Evolutionary conservation across 202 grass and related monocot genomes (phyloP), one percentile per base, ranked within the genome.

Genomic region (Panicum virgatum): DNA sequence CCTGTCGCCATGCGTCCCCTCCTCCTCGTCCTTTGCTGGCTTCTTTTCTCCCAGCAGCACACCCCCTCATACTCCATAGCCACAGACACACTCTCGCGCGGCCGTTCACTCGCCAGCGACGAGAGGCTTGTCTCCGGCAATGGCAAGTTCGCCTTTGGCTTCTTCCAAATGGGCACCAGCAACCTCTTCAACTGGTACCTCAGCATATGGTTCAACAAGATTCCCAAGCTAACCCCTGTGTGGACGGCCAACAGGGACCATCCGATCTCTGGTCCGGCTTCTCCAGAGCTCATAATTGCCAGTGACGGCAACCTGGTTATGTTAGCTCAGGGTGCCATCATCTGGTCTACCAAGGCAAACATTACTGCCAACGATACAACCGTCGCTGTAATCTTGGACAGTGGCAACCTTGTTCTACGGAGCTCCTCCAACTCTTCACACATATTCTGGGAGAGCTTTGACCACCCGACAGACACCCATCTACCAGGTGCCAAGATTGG

Each of bases 181-280:
- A 77, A 34, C 32, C 32, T 34, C 32, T 4, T 4, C 32, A 34
- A 48, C 73, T 88, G 67, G 80, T 96, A 96, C 60, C 46, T 96
- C 9, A 62, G 85, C 69, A 92, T 90, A 79, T 92, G 93, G 90
- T 90, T 85, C 85, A 68, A 85, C 40, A 90, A 62, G 2, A 77
- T 90, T 62, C 77, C 88, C 51, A 20, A 34, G 64, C 15, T 75
- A 40, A 89, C 88, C 27, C 19, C 90, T 0, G 87, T 90, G n/a
- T 96, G 86, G 83, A 62, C 90, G 5, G 90, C 85, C 66, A 92
- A 96, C 58, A 26, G 80, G 13, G 82, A 88, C 30, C 60, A 25
- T 32, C 90, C 90, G 2, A 19, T 89, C 27, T 62, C 67, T 2
- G 67, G 88, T 37, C 77, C 62, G 7, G 57, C 44, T 43, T 75